phyloP scores from a whole-genome alignment of 306 rosid genomes.

The Citrullus colocynthis region DNA sequence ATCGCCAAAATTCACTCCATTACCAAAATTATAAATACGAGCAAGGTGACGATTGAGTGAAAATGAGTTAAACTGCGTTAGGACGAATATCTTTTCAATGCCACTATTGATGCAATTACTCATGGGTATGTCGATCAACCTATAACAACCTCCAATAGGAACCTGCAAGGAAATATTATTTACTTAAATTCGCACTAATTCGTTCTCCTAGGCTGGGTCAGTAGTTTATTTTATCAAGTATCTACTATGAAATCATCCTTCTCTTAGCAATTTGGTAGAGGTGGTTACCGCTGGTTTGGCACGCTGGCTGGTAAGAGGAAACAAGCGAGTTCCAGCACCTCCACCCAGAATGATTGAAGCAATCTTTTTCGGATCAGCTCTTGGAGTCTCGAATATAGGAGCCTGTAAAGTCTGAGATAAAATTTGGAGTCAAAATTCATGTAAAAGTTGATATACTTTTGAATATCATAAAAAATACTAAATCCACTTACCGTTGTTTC shows the following conservation, averaged over 20 bases:
- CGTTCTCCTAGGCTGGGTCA: neutral
- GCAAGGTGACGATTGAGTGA: slow-evolving; percentile 90
- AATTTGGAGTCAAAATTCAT: neutral
- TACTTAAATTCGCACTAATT: neutral
- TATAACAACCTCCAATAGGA: slow-evolving; percentile 87
- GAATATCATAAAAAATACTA: neutral
- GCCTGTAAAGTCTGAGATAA: slow-evolving; percentile 32
- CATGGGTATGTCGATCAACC: slow-evolving; percentile 90
- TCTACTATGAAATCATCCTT: neutral
- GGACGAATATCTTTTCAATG: slow-evolving; percentile 65
- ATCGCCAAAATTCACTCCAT: slow-evolving; percentile 70
- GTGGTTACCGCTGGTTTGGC: slow-evolving; percentile 77
- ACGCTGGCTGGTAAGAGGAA: slow-evolving; percentile 81
- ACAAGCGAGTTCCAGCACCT: slow-evolving; percentile 90
- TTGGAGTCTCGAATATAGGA: slow-evolving; percentile 30
- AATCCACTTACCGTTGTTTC: slow-evolving; percentile 29
- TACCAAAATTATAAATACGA: slow-evolving; percentile 57
- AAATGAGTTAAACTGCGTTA: slow-evolving; percentile 76
- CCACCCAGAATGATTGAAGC: slow-evolving; percentile 90
- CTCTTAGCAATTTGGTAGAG: neutral
- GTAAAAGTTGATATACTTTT: neutral
- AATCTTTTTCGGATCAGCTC: slow-evolving; percentile 62
- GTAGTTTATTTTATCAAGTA: neutral
- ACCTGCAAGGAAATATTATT: slow-evolving; percentile 36
- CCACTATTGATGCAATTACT: slow-evolving; percentile 93